These are phyloP conservation scores for Alternaria gansuensis DNA, from an alignment of 2,329 filamentous ascomycete species.

Conservation along the genomic window DNA sequence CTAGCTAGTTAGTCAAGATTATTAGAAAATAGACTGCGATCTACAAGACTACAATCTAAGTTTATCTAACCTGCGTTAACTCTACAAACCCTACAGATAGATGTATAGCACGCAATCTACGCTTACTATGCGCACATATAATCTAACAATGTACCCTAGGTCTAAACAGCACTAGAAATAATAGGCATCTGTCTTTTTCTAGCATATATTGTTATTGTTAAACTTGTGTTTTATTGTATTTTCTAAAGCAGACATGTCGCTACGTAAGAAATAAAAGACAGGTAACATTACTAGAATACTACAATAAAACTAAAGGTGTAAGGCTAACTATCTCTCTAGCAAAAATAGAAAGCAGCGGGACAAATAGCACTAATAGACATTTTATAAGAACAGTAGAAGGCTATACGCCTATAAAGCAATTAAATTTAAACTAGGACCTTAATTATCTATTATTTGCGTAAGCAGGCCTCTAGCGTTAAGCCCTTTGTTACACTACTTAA, in stretches of 20 bases:
- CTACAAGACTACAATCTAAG: background rate
- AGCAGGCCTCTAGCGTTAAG: slow-evolving; percentile 6
- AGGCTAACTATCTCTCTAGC: background rate
- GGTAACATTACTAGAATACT: background rate
- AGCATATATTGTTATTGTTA: background rate
- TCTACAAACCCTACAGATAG: background rate
- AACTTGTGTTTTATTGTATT: background rate
- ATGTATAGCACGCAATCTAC: slow-evolving; percentile 15
- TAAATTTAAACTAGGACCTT: slow-evolving; percentile 56
- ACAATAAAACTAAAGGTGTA: background rate
- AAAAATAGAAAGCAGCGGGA: background rate
- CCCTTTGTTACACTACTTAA: background rate
- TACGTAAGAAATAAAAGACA: slow-evolving; percentile 13
- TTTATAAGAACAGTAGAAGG: background rate
- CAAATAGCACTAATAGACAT: slow-evolving; percentile 3
- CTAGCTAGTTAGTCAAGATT: slow-evolving; percentile 1
- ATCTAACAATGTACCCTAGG: background rate
- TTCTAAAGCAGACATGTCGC: slow-evolving; percentile 2
- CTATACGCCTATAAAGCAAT: slow-evolving; percentile 36
- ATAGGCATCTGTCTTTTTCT: background rate
- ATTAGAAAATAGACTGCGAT: background rate
- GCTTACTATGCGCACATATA: slow-evolving; percentile 9
- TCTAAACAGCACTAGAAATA: background rate
- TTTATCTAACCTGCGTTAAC: slow-evolving; percentile 4
- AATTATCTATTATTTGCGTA: slow-evolving; percentile 58